Evolutionary conservation across 352 stramenopile species (phyloP).

Genomic region (Pythium coloratum): DNA sequence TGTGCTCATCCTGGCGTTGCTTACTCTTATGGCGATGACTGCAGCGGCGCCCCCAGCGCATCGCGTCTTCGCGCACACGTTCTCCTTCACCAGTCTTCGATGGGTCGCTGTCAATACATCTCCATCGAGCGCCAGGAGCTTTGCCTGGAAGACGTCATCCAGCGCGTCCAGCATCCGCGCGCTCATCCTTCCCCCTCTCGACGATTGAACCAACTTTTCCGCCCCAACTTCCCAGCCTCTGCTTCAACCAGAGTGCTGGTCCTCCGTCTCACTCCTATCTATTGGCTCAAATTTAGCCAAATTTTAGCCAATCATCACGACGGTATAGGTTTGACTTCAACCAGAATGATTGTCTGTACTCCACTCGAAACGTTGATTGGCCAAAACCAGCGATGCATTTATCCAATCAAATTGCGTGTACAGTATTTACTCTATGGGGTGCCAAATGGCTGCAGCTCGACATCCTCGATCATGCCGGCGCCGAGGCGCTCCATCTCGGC

Average conservation of each 20-base stretch:
- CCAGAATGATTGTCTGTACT: no score
- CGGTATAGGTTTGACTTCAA: no score
- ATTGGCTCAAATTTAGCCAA: background rate
- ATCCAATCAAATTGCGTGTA: background rate
- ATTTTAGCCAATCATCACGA: no score
- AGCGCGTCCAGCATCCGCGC: constrained; percentile 11
- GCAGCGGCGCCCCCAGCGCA: background rate
- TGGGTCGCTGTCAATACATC: constrained; percentile 1
- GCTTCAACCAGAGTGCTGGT: constrained; percentile 30
- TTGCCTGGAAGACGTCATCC: constrained; percentile 8
- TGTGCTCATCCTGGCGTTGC: background rate
- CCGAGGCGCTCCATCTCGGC: constrained; percentile 73
- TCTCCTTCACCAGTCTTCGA: constrained; percentile 14
- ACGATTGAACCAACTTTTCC: constrained; percentile 3
- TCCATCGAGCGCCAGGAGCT: constrained; percentile 9
- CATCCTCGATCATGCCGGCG: constrained; percentile 53
- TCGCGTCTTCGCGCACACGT: constrained; percentile 14
- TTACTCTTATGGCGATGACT: constrained; percentile 8
- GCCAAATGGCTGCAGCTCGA: constrained; percentile 59
- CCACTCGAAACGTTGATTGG: background rate
- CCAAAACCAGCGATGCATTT: no score
- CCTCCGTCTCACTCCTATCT: background rate
- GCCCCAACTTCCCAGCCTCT: constrained; percentile 11
- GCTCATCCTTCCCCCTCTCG: constrained; percentile 11
- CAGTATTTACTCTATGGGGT: constrained; percentile 19